phyloP scores from a whole-genome alignment of 2,329 filamentous ascomycete genomes.

The Curvularia lunata region DNA sequence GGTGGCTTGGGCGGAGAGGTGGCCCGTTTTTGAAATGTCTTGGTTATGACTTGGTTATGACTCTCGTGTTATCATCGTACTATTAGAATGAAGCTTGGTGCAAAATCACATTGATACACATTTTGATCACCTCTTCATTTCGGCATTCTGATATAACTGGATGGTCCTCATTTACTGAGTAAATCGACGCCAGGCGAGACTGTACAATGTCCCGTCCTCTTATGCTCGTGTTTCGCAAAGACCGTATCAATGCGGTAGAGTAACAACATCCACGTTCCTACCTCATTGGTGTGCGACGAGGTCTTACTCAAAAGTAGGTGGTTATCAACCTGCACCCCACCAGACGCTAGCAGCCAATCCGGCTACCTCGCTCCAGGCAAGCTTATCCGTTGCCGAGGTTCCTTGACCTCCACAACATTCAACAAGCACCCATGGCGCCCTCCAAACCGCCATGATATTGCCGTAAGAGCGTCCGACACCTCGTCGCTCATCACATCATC shows the following conservation, averaged over 20 bases:
- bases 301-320: neutral
- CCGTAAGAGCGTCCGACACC: constrained; percentile 7
- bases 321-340: neutral
- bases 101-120: neutral
- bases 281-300: neutral
- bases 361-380: constrained; percentile 2
- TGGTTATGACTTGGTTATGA: neutral
- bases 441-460: constrained; percentile 28
- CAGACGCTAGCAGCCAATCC: neutral
- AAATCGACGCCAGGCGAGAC: neutral
- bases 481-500: neutral
- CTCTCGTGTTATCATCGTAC: neutral
- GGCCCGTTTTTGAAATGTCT: neutral
- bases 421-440: constrained; percentile 19
- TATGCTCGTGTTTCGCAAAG: neutral
- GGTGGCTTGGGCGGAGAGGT: neutral
- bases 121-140: neutral
- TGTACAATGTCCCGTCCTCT: neutral
- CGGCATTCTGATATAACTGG: neutral
- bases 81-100: neutral
- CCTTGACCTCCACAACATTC: constrained; percentile 19
- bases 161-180: neutral
- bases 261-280: neutral
- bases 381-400: constrained; percentile 34
- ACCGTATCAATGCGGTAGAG: neutral